Conservation (phyloP, 2,329 filamentous ascomycete genomes). For the Canariomyces notabilis region DNA sequence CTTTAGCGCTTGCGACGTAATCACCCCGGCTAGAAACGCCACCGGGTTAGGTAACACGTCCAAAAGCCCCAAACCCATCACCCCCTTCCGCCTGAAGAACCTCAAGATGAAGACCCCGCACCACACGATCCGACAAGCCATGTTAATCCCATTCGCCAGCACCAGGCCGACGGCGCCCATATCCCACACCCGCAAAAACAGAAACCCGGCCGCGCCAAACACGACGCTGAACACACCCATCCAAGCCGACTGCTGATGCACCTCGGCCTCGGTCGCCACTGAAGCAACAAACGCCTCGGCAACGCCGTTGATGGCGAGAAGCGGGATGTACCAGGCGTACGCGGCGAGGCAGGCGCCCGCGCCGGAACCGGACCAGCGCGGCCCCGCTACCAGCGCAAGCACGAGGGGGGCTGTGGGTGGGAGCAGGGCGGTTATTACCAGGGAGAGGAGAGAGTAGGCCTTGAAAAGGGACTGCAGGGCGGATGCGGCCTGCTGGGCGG, state of each 20-base stretch:
- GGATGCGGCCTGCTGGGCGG: constrained; percentile 20
- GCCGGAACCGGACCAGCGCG: constrained; percentile 67
- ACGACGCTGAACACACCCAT: constrained; percentile 77
- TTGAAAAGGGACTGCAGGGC: constrained; percentile 61
- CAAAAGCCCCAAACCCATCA: constrained; percentile 36
- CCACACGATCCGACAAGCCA: constrained; percentile 80
- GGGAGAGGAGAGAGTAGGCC: constrained; percentile 68
- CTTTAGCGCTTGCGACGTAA: constrained; percentile 39
- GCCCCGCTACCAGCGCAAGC: constrained; percentile 70
- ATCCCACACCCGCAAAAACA: constrained; percentile 64
- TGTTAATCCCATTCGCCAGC: constrained; percentile 82
- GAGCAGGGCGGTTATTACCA: constrained; percentile 63
- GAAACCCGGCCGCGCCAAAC: constrained; percentile 69
- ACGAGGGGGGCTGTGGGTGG: constrained; percentile 70
- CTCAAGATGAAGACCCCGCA: constrained; percentile 64
- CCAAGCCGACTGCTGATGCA: constrained; percentile 73
- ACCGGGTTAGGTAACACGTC: constrained; percentile 40
- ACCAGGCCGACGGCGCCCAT: constrained; percentile 79
- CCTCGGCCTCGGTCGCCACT: constrained; percentile 68
- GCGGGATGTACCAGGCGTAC: constrained; percentile 91
- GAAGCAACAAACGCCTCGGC: constrained; percentile 89
- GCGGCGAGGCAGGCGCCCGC: constrained; percentile 68
- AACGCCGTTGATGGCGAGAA: constrained; percentile 87
- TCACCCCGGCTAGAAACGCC: constrained; percentile 40
- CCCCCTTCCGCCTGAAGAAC: constrained; percentile 52